Percentiles rank a stretch among this genome's conserved stretches.
These are phyloP conservation scores for Pterocarpus macrocarpus DNA, from an alignment of 306 rosid species.

Conservation along the genomic window DNA sequence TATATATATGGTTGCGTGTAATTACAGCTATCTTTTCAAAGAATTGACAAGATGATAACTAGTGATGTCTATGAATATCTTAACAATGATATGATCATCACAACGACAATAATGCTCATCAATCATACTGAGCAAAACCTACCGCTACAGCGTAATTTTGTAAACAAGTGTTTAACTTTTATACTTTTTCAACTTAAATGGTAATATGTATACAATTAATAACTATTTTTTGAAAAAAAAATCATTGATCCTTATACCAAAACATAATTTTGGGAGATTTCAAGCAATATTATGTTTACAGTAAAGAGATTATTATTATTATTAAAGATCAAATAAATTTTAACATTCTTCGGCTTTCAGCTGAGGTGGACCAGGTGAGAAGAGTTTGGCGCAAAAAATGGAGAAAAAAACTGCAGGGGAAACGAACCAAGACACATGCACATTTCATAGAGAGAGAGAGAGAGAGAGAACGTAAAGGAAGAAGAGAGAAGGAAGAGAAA, in stretches of 20 bases:
- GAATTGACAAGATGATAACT: neutral
- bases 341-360: neutral
- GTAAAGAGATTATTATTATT: too few species aligned
- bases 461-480: neutral
- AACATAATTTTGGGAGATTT: too few species aligned
- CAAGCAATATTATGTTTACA: too few species aligned
- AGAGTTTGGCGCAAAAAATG: conserved; percentile 54
- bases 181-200: too few species aligned
- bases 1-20: neutral
- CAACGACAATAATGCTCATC: neutral
- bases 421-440: neutral
- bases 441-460: neutral
- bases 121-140: too few species aligned
- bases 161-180: too few species aligned
- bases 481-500: neutral
- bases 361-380: conserved; percentile 24
- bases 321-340: too few species aligned
- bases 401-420: conserved; percentile 54
- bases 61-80: neutral
- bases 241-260: too few species aligned
- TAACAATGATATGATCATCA: neutral
- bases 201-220: too few species aligned
- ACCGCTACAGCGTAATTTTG: too few species aligned
- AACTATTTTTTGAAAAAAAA: too few species aligned
- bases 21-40: conserved; percentile 5